Percentiles rank a stretch among this genome's conserved stretches.
These are phyloP conservation scores for Sungouiozyma intestinalis DNA, from an alignment of 805 yeast species.

Conservation along the genomic window DNA sequence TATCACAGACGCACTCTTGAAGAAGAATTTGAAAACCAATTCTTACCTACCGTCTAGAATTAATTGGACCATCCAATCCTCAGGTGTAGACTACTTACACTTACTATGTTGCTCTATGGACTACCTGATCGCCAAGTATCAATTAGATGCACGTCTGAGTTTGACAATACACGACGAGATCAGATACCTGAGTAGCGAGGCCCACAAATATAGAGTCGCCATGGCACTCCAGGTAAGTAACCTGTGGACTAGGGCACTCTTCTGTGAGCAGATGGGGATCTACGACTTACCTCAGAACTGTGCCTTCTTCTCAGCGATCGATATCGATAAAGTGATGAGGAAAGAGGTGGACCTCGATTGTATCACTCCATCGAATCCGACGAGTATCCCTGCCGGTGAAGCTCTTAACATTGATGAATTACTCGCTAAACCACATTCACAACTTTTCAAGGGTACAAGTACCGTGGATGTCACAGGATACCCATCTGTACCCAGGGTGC, in stretches of 20 bases:
- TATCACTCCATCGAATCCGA: constrained; percentile 77
- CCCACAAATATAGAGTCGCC: constrained; percentile 68
- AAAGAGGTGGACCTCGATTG: constrained; percentile 92
- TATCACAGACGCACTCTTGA: constrained; percentile 72
- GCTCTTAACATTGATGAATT: constrained; percentile 51
- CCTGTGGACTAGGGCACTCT: constrained; percentile 93
- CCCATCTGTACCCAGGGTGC: constrained; percentile 18
- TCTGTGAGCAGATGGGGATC: constrained; percentile 85
- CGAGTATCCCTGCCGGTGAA: constrained; percentile 69
- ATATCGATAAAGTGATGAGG: constrained; percentile 76
- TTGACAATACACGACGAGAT: constrained; percentile 95
- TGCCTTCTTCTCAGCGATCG: constrained; percentile 92
- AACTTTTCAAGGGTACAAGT: constrained; percentile 11
- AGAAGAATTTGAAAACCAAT: constrained; percentile 51
- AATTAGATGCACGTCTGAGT: constrained; percentile 63
- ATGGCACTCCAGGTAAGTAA: constrained; percentile 81
- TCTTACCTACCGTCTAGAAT: constrained; percentile 79
- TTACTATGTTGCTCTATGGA: constrained; percentile 79
- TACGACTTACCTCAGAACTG: constrained; percentile 85
- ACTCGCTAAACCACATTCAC: constrained; percentile 31
- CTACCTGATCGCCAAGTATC: constrained; percentile 54
- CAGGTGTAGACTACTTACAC: constrained; percentile 95
- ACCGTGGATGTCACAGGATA: constrained; percentile 14
- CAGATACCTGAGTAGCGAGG: constrained; percentile 63
- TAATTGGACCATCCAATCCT: constrained; percentile 96